These are phyloP conservation scores for Mortierella polycephala DNA, from an alignment of 371 early-diverging fungal species.

Conservation along the genomic window DNA sequence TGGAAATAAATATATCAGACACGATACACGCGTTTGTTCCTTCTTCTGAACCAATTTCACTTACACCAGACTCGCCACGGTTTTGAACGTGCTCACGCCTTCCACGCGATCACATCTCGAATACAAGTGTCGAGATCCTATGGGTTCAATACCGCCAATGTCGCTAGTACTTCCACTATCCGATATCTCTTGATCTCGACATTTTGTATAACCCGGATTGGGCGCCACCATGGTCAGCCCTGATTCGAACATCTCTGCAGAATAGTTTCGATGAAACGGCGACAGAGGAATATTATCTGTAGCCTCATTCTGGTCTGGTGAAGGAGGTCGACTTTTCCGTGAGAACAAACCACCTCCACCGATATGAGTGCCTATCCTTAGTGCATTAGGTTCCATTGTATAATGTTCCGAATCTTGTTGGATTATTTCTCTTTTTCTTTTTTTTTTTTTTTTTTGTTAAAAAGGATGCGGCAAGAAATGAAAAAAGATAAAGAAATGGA, in stretches of 20 bases:
- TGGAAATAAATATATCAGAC: not conserved
- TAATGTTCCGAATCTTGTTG: too few relatives aligned
- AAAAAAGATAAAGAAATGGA: too few relatives aligned
- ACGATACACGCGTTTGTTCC: not conserved
- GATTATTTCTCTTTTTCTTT: too few relatives aligned
- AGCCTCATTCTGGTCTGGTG: too few relatives aligned
- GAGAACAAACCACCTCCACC: too few relatives aligned
- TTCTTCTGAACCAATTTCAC: not conserved
- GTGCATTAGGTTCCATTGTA: too few relatives aligned
- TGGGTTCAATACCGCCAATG: not conserved
- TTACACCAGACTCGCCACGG: slow-evolving; percentile 33
- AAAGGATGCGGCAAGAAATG: too few relatives aligned
- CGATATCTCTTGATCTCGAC: not conserved
- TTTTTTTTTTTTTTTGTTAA: too few relatives aligned
- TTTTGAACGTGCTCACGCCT: slow-evolving; percentile 34
- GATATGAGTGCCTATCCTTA: too few relatives aligned
- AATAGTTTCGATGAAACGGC: slow-evolving; percentile 8
- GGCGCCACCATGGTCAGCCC: slow-evolving; percentile 12
- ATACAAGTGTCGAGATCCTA: not conserved
- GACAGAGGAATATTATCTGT: not conserved
- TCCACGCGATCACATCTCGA: slow-evolving; percentile 7
- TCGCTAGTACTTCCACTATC: not conserved
- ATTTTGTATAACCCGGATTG: too few relatives aligned
- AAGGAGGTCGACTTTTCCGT: too few relatives aligned
- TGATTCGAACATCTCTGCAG: slow-evolving; percentile 13